Evolutionary conservation across 495 filamentous ascomycete genomes (phyloP).

Genomic region (Pseudotulostoma volvatum): DNA sequence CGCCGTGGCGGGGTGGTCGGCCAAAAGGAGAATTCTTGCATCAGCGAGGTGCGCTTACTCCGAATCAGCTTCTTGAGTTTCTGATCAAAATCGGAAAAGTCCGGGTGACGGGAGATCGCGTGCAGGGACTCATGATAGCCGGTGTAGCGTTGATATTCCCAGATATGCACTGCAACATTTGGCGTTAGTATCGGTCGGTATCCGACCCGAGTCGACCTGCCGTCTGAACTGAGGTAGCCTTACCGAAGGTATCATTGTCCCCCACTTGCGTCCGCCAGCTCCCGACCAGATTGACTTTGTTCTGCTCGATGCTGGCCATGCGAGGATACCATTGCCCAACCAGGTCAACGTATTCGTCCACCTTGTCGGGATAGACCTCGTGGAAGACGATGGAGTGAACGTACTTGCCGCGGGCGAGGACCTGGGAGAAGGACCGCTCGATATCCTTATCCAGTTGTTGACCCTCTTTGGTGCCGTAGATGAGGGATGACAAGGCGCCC

Average conservation of each 20-base stretch:
- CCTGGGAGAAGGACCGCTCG: constrained; percentile 83
- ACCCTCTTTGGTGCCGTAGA: constrained; percentile 93
- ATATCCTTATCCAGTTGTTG: constrained; percentile 85
- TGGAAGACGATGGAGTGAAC: constrained; percentile 97
- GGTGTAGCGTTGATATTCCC: constrained; percentile 96
- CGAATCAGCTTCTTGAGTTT: constrained; percentile 69
- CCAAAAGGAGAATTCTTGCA: constrained; percentile 99
- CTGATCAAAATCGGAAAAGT: constrained; percentile 64
- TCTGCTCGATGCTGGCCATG: constrained; percentile 63
- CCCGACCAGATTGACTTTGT: constrained; percentile 88
- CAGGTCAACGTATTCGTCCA: constrained; percentile 84
- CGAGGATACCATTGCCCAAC: constrained; percentile 87
- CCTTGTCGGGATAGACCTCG: constrained; percentile 85
- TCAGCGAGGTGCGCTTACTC: constrained; percentile 73
- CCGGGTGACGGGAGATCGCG: constrained; percentile 60
- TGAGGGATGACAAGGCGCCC: constrained; percentile 46
- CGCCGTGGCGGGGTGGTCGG: constrained; percentile 80
- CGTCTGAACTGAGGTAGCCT: constrained; percentile 7
- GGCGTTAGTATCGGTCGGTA: too few relatives aligned
- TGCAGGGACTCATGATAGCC: constrained; percentile 89
- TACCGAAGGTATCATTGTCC: constrained; percentile 95
- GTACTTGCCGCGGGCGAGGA: constrained; percentile 91
- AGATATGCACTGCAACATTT: constrained; percentile 86
- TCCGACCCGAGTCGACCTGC: too few relatives aligned
- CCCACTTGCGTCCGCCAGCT: constrained; percentile 98